These are phyloP conservation scores for Syzygium malaccense DNA, from an alignment of 441 rosid species.

Conservation along the genomic window DNA sequence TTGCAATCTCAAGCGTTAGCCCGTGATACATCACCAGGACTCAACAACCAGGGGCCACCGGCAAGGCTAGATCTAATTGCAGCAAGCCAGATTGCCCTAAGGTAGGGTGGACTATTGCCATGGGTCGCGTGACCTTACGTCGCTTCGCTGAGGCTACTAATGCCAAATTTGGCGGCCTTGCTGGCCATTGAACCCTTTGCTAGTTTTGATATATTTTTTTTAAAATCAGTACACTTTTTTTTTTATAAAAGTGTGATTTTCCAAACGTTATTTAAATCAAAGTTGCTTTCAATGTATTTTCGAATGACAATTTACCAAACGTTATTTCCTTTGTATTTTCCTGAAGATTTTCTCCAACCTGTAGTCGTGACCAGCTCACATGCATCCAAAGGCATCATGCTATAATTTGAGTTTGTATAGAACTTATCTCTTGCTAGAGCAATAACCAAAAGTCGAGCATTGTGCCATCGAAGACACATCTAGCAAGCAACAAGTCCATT, in stretches of 20 bases:
- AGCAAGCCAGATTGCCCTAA: not conserved
- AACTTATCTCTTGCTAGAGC: not conserved
- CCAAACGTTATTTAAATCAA: not conserved
- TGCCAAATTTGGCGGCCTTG: rapidly evolving
- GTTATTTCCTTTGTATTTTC: not conserved
- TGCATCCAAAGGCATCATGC: not conserved
- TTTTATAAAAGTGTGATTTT: not conserved
- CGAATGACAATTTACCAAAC: not conserved
- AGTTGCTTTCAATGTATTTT: not conserved
- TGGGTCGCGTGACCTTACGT: not conserved
- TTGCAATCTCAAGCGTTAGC: not conserved
- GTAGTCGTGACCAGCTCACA: not conserved
- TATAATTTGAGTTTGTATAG: not conserved
- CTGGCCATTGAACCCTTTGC: rapidly evolving
- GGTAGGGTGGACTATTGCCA: not conserved
- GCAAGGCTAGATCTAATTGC: not conserved
- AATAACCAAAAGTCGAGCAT: not conserved
- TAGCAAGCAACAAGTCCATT: not conserved
- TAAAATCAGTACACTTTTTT: not conserved
- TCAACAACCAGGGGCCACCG: not conserved
- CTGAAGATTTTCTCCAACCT: too few species aligned
- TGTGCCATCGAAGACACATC: not conserved
- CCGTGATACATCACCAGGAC: not conserved
- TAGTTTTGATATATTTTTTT: not conserved
- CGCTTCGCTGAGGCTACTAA: rapidly evolving